Percentiles rank a stretch among this genome's conserved stretches.
Conservation (phyloP, 257 asterid genomes). For the Capsicum pubescens region DNA sequence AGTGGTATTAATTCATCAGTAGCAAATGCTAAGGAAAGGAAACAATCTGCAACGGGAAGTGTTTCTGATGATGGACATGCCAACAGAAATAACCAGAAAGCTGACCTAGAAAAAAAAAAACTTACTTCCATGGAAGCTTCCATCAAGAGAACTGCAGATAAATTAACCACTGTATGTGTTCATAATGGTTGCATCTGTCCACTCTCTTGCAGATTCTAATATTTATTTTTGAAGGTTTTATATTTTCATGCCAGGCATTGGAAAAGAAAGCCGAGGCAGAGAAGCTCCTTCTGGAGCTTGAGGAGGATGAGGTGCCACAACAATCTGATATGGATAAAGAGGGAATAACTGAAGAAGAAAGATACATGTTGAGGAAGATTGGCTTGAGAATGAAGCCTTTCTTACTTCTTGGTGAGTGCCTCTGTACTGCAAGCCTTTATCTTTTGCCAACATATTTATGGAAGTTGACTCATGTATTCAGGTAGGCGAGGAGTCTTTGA, state of each 20-base stretch:
- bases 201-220: constrained; percentile 32
- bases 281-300: constrained; percentile 73
- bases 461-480: constrained; percentile 34
- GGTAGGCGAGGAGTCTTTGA: constrained; percentile 97
- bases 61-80: constrained; percentile 39
- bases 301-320: constrained; percentile 58
- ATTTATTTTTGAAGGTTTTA: constrained; percentile 28
- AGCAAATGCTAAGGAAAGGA: constrained; percentile 37
- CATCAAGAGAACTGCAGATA: constrained; percentile 57
- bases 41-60: constrained; percentile 34
- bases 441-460: constrained; percentile 3
- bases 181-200: constrained; percentile 31
- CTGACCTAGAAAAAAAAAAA: constrained; percentile 46
- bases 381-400: constrained; percentile 91
- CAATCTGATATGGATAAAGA: constrained; percentile 76
- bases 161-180: constrained; percentile 68
- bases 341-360: constrained; percentile 97
- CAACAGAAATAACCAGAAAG: constrained; percentile 21
- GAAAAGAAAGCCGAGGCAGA: constrained; percentile 79
- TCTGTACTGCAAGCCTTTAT: constrained; percentile 20
- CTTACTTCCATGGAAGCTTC: constrained; percentile 49
- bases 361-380: constrained; percentile 89
- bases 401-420: constrained; percentile 79
- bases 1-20: constrained; percentile 31
- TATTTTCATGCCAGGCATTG: constrained; percentile 66